phyloP scores from a whole-genome alignment of 176 grass and related monocot species.

The Zoysia japonica region DNA sequence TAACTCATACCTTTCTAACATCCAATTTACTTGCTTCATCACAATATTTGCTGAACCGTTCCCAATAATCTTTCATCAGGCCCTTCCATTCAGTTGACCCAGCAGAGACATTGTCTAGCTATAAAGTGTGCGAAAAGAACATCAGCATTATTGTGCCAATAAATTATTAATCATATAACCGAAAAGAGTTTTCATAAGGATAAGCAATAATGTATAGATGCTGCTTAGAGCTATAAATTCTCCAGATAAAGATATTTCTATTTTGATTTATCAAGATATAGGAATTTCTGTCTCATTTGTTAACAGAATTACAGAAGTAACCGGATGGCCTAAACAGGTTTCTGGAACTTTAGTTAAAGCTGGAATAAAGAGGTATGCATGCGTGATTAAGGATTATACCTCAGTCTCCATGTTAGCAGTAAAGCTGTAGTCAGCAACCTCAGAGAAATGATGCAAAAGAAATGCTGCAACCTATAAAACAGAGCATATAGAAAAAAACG shows the following conservation, averaged over 20 bases:
- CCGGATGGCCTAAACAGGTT: conserved; percentile 17
- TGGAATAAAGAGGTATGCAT: conserved; percentile 24
- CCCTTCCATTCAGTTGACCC: conserved; percentile 93
- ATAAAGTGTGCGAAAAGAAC: conserved; percentile 39
- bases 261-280: conserved; percentile 23
- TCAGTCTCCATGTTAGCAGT: conserved; percentile 96
- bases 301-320: neutral
- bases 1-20: conserved; percentile 59
- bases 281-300: neutral
- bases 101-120: conserved; percentile 96
- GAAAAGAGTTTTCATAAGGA: conserved; percentile 9
- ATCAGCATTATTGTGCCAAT: conserved; percentile 29
- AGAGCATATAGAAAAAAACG: conserved; percentile 26
- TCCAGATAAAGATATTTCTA: neutral
- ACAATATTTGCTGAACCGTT: conserved; percentile 85
- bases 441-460: conserved; percentile 84
- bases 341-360: conserved; percentile 16
- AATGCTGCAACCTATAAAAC: conserved; percentile 73
- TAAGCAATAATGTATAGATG: neutral
- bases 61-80: conserved; percentile 85
- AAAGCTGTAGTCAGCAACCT: conserved; percentile 86
- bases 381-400: conserved; percentile 53
- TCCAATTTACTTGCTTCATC: conserved; percentile 54
- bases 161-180: neutral
- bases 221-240: neutral